Base-by-base conservation (phyloP, 2,329 filamentous ascomycete species). In the Catunica adiposa region DNA sequence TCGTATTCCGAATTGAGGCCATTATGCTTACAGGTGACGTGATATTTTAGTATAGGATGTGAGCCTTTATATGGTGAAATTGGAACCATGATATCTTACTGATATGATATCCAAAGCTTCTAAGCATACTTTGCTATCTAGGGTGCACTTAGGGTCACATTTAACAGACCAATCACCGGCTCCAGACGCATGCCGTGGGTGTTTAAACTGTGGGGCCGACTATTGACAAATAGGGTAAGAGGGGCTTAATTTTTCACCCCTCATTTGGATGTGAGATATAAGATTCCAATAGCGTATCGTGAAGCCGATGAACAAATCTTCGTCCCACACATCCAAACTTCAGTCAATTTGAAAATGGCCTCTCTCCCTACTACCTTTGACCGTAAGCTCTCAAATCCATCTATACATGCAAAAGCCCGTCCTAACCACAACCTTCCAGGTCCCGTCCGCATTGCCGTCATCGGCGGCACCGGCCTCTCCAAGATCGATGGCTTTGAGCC, bases 401-500 rank as follows among this genome's bases (percentile, higher is more conserved):
- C 20, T 9, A 42, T 51, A 11, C 8, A 44, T 9, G 9, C 34
- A 55, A 15, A 38, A 23, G 29, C 8, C 14, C 52, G 42, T 25
- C 9, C 53, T 56, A 54, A 59, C 54, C 56, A 44, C 54, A 54
- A 50, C 46, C 50, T 31, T 23, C 37, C 40, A 84, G 82, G 75
- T 55, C 78, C 82, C 55, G 82, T 94, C 64, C 80, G 82, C 62
- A 92, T 96, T 65, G 90, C 85, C 67, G 85, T 94, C 56, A 89
- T 95, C 62, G 89, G 89, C 68, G 92, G 92, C 63, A 98, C 92
- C 40, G 92, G 92, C 55, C 84, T 98, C 60, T 82, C 84, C 67
- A 82, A 87, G 62, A 84, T 98, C 62, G 83, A 88, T 26, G 83
- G 84, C 69, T 97, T 92, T 75, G 83, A 80, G 20, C 86, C 88